A percentile compares a stretch with the other conserved stretches of the same genome.
phyloP scores from a whole-genome alignment of 2,329 filamentous ascomycete species.

The Chaetomiaceae sp. region DNA sequence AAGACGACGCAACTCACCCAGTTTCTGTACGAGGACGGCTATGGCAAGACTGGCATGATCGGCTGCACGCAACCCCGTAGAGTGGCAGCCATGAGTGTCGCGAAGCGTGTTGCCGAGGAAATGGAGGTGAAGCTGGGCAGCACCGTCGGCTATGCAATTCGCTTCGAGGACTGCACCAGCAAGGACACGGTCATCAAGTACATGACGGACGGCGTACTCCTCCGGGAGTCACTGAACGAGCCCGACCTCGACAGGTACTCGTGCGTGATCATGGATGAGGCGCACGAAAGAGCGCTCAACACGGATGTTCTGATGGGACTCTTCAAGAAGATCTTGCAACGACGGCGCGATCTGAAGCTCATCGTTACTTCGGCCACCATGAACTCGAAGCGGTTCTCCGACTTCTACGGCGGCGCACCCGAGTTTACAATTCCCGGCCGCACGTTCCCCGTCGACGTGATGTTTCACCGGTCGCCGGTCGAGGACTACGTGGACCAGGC shows the following conservation, averaged over 20 bases:
- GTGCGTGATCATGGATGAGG: slow-evolving; percentile 99
- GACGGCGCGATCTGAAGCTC: slow-evolving; percentile 84
- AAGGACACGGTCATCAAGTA: slow-evolving; percentile 96
- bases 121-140: slow-evolving; percentile 91
- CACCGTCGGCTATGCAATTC: slow-evolving; percentile 91
- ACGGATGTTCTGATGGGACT: slow-evolving; percentile 96
- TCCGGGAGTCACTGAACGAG: slow-evolving; percentile 89
- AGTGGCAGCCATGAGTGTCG: slow-evolving; percentile 98
- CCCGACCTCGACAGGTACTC: slow-evolving; percentile 92
- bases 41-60: slow-evolving; percentile 80
- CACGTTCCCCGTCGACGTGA: slow-evolving; percentile 94
- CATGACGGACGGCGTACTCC: slow-evolving; percentile 94
- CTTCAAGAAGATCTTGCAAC: slow-evolving; percentile 91
- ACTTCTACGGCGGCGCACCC: slow-evolving; percentile 92
- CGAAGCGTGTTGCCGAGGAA: slow-evolving; percentile 95
- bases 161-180: slow-evolving; percentile 97
- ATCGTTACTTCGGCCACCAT: slow-evolving; percentile 98
- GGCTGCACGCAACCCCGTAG: slow-evolving; percentile 93
- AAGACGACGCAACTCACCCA: slow-evolving; percentile 98
- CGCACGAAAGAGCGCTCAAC: slow-evolving; percentile 91
- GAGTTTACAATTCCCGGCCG: slow-evolving; percentile 95
- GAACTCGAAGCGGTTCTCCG: slow-evolving; percentile 93
- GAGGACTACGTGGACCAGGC: slow-evolving; percentile 98
- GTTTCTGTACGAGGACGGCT: slow-evolving; percentile 93
- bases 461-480: slow-evolving; percentile 89